Percentiles rank a stretch among this genome's conserved stretches.
Evolutionary conservation across 2,329 filamentous ascomycete genomes (phyloP).

Genomic region (Sporothrix humicola): DNA sequence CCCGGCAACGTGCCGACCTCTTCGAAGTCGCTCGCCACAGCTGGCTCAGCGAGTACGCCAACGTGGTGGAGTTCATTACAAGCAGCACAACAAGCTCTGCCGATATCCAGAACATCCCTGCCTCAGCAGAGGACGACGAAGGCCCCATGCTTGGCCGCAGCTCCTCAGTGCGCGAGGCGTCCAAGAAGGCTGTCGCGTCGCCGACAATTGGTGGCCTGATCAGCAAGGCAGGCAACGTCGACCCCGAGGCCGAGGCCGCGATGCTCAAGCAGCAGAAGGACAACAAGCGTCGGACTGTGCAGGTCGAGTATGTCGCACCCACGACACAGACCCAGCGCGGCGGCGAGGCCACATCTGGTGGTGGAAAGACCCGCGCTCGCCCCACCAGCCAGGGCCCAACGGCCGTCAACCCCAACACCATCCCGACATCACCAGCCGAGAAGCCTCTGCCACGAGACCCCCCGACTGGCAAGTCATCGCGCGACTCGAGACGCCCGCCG

Average conservation of each 20-base stretch:
- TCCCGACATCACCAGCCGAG: slow-evolving; percentile 50
- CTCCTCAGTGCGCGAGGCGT: slow-evolving; percentile 86
- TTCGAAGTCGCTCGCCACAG: slow-evolving; percentile 98
- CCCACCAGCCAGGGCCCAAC: slow-evolving; percentile 61
- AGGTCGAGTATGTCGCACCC: slow-evolving; percentile 96
- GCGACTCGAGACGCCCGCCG: slow-evolving; percentile 52
- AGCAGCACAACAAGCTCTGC: slow-evolving; percentile 87
- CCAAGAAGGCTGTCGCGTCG: slow-evolving; percentile 66
- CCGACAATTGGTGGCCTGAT: slow-evolving; percentile 66
- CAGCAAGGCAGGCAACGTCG: slow-evolving; percentile 76
- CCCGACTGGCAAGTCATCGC: slow-evolving; percentile 49
- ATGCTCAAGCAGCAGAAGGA: slow-evolving; percentile 74
- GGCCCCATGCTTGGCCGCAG: slow-evolving; percentile 75
- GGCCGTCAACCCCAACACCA: slow-evolving; percentile 45
- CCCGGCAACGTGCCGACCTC: slow-evolving; percentile 89
- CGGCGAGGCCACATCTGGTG: slow-evolving; percentile 50
- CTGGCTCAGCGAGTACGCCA: slow-evolving; percentile 97
- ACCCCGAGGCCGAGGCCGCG: slow-evolving; percentile 64
- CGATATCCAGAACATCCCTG: slow-evolving; percentile 82
- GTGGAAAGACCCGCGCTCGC: slow-evolving; percentile 59
- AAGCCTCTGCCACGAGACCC: slow-evolving; percentile 67
- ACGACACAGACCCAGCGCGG: slow-evolving; percentile 83
- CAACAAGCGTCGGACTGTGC: slow-evolving; percentile 90
- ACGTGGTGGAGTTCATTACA: slow-evolving; percentile 95
- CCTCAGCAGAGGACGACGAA: slow-evolving; percentile 64